phyloP scores from a whole-genome alignment of 768 basidiomycete species.

The Lanmaoa pseudosensibilis region DNA sequence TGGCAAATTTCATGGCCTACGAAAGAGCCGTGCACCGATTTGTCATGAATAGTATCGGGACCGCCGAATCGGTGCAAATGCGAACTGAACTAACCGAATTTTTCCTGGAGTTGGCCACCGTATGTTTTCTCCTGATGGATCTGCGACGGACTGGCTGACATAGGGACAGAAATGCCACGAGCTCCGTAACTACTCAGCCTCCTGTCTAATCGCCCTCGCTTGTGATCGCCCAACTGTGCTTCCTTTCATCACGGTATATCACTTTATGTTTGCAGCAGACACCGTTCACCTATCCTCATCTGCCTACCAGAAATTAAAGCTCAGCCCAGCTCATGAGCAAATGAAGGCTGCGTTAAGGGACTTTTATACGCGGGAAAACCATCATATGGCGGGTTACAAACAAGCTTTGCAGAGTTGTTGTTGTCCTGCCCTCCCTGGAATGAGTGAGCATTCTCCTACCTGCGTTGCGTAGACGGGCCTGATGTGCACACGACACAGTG shows the following conservation, averaged over 20 bases:
- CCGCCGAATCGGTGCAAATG: slow-evolving; percentile 19
- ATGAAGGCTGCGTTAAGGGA: slow-evolving; percentile 18
- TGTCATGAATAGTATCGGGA: slow-evolving; percentile 40
- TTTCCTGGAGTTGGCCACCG: slow-evolving; percentile 47
- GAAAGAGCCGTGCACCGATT: slow-evolving; percentile 41
- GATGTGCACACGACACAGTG: slow-evolving; percentile 20
- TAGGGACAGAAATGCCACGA: slow-evolving; percentile 41
- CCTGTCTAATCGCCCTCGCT: slow-evolving; percentile 42
- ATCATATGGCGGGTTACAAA: slow-evolving; percentile 32
- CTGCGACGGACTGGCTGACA: background rate
- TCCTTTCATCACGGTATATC: slow-evolving; percentile 28
- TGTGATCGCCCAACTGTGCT: slow-evolving; percentile 42
- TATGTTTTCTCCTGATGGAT: slow-evolving; percentile 21
- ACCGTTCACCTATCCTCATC: background rate
- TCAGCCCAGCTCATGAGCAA: slow-evolving; percentile 24
- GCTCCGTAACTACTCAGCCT: slow-evolving; percentile 46
- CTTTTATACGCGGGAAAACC: slow-evolving; percentile 28
- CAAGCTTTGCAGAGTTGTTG: slow-evolving; percentile 29
- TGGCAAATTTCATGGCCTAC: slow-evolving; percentile 35
- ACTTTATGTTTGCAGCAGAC: background rate
- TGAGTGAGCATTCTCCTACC: slow-evolving; percentile 21
- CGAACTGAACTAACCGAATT: slow-evolving; percentile 37
- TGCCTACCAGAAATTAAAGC: slow-evolving; percentile 24
- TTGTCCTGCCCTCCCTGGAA: slow-evolving; percentile 34
- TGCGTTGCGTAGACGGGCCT: background rate